Base-by-base conservation (phyloP, 2,329 filamentous ascomycete species). In the Alternaria burnsii region DNA sequence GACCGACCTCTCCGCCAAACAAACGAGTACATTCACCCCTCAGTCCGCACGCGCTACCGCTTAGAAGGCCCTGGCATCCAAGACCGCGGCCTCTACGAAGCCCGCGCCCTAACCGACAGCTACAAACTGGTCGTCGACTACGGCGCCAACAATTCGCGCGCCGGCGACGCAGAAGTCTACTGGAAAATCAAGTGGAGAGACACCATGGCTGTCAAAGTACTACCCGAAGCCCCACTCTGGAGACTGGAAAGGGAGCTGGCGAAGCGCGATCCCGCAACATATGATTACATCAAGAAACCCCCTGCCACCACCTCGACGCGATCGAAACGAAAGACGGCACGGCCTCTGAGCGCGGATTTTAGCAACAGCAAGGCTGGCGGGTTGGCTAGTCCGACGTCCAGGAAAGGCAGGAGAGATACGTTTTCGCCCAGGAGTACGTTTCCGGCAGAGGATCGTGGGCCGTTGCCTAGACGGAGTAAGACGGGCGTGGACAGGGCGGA, bases 21-120 rank as follows among this genome's bases (percentile, higher is more conserved):
- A 24, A 79, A 82, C 64, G 83, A 85, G 71, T 85, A 85, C 66
- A 81, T 85, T 30, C 83, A 85, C 67, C 79, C 83, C 5, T 82
- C 76, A 5, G 83, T 82, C 5, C 80, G 83, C 20, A 75, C 81
- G 0, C 78, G 83, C 14, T 65, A 80, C 44, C 78, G 78, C 12
- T 77, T 84, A 5, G 68, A 76, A 59, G 83, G 83, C 4, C 83
- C 83, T 1, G 83, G 83, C 4, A 63, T 79, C 42, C 70, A 79
- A 36, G 83, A 85, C 70, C 76, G 75, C 36, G 80, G 80, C 44
- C 42, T 68, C 26, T 85, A 85, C 69, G 78, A 82, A 20, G 70
- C 69, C 73, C 80, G 65, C 59, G 79, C 81, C 3, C 72, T 85
- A 6, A 71, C 83, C 18, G 74, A 79, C 41, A 79, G 79, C 64